These are phyloP conservation scores for Chlamydomonas incerta DNA, from an alignment of 139 green algal genomes.

Conservation along the genomic window DNA sequence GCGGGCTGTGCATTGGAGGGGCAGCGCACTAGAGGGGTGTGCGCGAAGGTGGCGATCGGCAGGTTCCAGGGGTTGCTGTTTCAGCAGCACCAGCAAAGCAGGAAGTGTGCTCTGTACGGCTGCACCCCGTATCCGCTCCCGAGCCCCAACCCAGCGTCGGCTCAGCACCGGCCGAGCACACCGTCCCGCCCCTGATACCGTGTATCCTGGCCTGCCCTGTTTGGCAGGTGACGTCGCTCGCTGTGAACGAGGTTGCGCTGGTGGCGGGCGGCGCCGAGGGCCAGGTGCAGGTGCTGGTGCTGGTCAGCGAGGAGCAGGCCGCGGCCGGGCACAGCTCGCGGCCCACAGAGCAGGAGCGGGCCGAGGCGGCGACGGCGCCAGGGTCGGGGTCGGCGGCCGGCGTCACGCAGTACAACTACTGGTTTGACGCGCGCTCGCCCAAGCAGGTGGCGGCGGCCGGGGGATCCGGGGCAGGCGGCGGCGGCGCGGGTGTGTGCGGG, in stretches of 20 bases:
- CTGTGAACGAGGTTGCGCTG: conserved; percentile 2
- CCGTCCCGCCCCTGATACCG: too few relatives aligned
- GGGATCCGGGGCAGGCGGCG: background rate
- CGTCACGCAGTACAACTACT: conserved; percentile 13
- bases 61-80: too few relatives aligned
- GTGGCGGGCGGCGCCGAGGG: conserved; percentile 31
- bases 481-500: background rate
- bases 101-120: too few relatives aligned
- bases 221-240: background rate
- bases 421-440: conserved; percentile 24
- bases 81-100: too few relatives aligned
- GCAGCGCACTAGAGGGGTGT: too few relatives aligned
- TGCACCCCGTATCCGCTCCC: too few relatives aligned
- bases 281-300: conserved; percentile 36
- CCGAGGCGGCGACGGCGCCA: background rate
- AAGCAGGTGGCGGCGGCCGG: background rate
- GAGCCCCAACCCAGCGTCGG: too few relatives aligned
- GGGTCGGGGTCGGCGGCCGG: background rate
- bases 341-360: conserved; percentile 14
- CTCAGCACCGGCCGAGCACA: too few relatives aligned
- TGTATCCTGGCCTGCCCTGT: too few relatives aligned
- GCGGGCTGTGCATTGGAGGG: too few relatives aligned
- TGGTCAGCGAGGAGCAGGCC: background rate
- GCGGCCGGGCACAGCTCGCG: background rate
- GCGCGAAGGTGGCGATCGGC: too few relatives aligned